A percentile compares a stretch with the other conserved stretches of the same genome.
Evolutionary conservation across 208 protist genomes (phyloP).

Genomic region (Trypanosoma avium): DNA sequence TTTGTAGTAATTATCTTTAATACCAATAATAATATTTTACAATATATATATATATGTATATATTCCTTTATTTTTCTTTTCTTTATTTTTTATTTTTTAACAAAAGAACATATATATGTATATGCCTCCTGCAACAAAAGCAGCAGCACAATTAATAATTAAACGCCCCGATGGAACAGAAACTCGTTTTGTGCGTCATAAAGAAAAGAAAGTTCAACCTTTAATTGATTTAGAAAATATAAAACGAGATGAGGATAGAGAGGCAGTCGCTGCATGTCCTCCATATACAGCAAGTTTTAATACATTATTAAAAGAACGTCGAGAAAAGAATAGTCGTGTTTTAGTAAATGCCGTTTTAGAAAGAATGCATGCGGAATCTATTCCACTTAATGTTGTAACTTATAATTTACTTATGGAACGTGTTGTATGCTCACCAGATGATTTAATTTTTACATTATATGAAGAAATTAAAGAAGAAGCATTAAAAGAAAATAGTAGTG

Average conservation of each 20-base stretch:
- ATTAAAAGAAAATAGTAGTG: slow-evolving; percentile 48
- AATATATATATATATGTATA: no score
- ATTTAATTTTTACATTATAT: slow-evolving; percentile 80
- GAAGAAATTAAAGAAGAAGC: slow-evolving; percentile 83
- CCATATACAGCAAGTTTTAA: slow-evolving; percentile 92
- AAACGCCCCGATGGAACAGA: slow-evolving; percentile 61
- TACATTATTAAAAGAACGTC: slow-evolving; percentile 49
- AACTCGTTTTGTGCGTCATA: slow-evolving; percentile 52
- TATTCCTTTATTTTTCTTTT: no score
- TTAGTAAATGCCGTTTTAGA: slow-evolving; percentile 72
- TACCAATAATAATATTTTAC: no score
- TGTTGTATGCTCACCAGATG: slow-evolving; percentile 75
- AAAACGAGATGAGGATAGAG: slow-evolving; percentile 59
- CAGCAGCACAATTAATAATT: slow-evolving; percentile 61
- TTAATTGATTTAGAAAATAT: neutral
- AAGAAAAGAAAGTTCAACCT: slow-evolving; percentile 3
- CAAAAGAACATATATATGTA: neutral
- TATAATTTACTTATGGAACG: slow-evolving; percentile 91
- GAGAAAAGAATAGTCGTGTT: slow-evolving; percentile 49
- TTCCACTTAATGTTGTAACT: slow-evolving; percentile 86
- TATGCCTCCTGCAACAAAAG: slow-evolving; percentile 37
- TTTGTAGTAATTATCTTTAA: no score
- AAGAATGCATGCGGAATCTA: slow-evolving; percentile 80
- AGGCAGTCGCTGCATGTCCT: slow-evolving; percentile 66
- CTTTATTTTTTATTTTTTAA: no score